Evolutionary conservation across 2,329 filamentous ascomycete species (phyloP), one percentile per base, ranked within the genome.

Genomic region (Pseudogymnoascus sp.): DNA sequence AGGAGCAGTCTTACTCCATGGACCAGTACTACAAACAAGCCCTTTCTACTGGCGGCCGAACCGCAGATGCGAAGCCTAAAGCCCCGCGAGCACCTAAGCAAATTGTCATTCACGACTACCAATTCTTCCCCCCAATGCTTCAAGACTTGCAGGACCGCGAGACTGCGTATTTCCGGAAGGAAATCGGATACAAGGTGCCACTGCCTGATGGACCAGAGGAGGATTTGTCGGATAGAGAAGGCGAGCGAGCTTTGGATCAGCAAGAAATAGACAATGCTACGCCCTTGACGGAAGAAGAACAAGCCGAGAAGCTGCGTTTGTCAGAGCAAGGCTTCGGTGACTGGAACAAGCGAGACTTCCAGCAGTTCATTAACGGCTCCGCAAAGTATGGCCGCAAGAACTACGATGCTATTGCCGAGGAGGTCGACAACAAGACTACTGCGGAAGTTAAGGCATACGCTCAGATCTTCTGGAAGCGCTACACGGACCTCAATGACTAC

Each of bases 21-120:
- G 96, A 99, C 75, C 96, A 97, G 75, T 99, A 99, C 78, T 99
- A 97, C 78, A 89, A 93, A 67, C 88, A 96, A 70, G 91, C 92
- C 8, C 84, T 99, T 71, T 89, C 85, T 37, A 95, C 90, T 61
- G 87, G 91, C 75, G 86, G 88, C 37, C 84, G 87, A 52, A 88
- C 87, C 23, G 87, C 91, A 40, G 92, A 97, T 65, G 84, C 90
- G 25, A 97, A 97, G 75, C 93, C 93, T 7, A 96, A 96, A 77
- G 91, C 95, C 18, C 96, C 95, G n/a, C 87, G 93, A 62, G 91
- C 95, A 8, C 95, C 95, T 0, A 96, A 96, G 77, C 95, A 99
- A 74, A 86, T 96, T 61, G 80, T 87, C 3, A 89, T 96, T 41
- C 93, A 97, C 71, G 95, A 99, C 75, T 97, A 96, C 75, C 95